Base-by-base conservation (phyloP, 2,329 filamentous ascomycete species). In the Aciculosporium take region DNA sequence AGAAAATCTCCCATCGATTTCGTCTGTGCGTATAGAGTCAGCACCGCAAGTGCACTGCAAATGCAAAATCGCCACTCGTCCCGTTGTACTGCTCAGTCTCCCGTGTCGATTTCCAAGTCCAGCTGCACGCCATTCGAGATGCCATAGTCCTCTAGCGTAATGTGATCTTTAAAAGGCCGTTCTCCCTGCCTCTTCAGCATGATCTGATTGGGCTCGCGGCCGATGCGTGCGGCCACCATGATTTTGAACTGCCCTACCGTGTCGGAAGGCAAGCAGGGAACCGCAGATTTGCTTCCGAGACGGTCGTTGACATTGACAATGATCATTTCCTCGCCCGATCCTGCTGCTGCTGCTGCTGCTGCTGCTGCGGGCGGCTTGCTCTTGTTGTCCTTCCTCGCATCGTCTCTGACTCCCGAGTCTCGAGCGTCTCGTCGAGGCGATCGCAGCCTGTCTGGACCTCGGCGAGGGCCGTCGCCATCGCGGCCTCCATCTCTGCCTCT, bases 221-320 rank as follows among this genome's bases (percentile, higher is more conserved):
- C 89, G 53, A 95, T 93, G 47, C 83, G 76, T 31, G 84, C 84
- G 4, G 88, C 88, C 20, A 95, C 87, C 70, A 93, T 81, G 36
- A 87, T 80, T 65, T 95, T 95, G 66, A 95, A 86, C 46, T 88
- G 72, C 48, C 80, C 81, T 49, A 95, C 80, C 7, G 79, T 80
- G 63, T 96, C 89, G 3, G 78, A 82, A 1, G 84, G 79, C 43
- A 94, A 68, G 58, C 88, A 95, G 0, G 89, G 89, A 48, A 96
- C 91, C 40, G 84, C 82, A 13, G 88, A 85, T 56, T 94, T 94
- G n/a, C 89, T 95, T 10, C 89, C 89, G 28, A 96, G 67, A n/a
- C 89, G 76, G 61, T 96, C 89, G 59, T 96, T 96, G 56, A 96
- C 79, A 54, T 89, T 78, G 15, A 96, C 88, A 39, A 94, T 76